Evolutionary conservation across 441 rosid species (phyloP).

Genomic region (Biscutella laevigata): DNA sequence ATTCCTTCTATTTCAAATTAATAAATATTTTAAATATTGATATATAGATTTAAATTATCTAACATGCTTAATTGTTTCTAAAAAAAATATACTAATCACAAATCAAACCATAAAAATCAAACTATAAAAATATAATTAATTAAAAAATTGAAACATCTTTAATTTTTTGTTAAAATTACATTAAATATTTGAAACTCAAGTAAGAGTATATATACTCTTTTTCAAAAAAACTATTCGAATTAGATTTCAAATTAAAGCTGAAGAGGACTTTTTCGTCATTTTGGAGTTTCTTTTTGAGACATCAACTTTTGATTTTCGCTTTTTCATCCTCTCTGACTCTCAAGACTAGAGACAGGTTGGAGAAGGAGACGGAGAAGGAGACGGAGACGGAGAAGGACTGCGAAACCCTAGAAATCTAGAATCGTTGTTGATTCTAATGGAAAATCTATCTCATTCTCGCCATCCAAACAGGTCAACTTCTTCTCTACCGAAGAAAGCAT

Average conservation of each 20-base stretch:
- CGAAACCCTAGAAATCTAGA: constrained; percentile 22
- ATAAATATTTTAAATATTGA: no score
- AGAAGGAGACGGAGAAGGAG: background rate
- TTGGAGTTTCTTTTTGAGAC: background rate
- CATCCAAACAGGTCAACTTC: constrained; percentile 33
- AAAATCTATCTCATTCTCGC: constrained; percentile 56
- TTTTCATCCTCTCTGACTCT: constrained; percentile 29
- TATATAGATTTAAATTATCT: no score
- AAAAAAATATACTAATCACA: no score
- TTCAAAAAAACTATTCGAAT: background rate
- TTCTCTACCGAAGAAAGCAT: constrained; percentile 33
- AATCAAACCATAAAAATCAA: no score
- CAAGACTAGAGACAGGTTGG: constrained; percentile 24
- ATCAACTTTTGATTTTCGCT: constrained; percentile 12
- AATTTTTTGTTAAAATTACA: no score
- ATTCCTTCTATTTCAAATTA: no score
- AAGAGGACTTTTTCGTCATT: constrained; percentile 34
- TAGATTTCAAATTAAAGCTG: constrained; percentile 23
- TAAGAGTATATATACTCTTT: background rate
- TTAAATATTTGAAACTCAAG: no score
- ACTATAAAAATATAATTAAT: no score
- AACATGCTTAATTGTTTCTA: no score
- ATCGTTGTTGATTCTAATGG: constrained; percentile 41
- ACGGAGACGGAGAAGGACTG: no score
- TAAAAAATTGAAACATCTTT: no score